Evolutionary conservation across 768 basidiomycete species (phyloP).

Genomic region (Mycena vitilis): DNA sequence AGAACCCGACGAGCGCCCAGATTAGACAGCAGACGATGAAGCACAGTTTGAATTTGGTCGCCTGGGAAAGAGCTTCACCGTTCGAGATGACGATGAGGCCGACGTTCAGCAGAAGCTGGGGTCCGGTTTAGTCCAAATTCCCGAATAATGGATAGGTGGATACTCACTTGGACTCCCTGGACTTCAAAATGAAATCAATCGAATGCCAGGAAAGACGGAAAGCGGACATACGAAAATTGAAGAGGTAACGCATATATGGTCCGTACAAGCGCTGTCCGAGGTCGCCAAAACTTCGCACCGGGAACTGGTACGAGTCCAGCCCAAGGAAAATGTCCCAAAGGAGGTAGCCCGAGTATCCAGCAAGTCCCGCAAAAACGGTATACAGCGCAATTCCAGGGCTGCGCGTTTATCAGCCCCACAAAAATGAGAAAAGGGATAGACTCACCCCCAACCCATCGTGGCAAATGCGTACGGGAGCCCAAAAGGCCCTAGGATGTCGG

Average conservation of each 20-base stretch:
- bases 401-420: not conserved
- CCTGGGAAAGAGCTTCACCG: slow-evolving; percentile 24
- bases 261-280: slow-evolving; percentile 24
- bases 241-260: slow-evolving; percentile 24
- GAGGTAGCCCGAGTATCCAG: slow-evolving; percentile 23
- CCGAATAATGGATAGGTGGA: too few species aligned
- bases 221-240: slow-evolving; percentile 2
- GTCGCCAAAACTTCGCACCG: slow-evolving; percentile 23
- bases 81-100: slow-evolving; percentile 26
- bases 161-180: too few species aligned
- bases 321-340: slow-evolving; percentile 26
- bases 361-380: slow-evolving; percentile 22
- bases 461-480: slow-evolving; percentile 21
- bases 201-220: too few species aligned
- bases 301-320: slow-evolving; percentile 26
- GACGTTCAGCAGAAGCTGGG: slow-evolving; percentile 23
- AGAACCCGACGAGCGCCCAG: slow-evolving; percentile 23
- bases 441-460: slow-evolving; percentile 28
- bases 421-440: not conserved
- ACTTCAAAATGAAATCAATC: too few species aligned
- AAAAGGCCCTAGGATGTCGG: slow-evolving; percentile 26
- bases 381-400: slow-evolving; percentile 24
- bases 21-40: slow-evolving; percentile 26
- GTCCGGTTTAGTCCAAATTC: not conserved
- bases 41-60: slow-evolving; percentile 22